These are phyloP conservation scores for Lichtheimia ornata DNA, from an alignment of 371 early-diverging fungal species.

Conservation along the genomic window DNA sequence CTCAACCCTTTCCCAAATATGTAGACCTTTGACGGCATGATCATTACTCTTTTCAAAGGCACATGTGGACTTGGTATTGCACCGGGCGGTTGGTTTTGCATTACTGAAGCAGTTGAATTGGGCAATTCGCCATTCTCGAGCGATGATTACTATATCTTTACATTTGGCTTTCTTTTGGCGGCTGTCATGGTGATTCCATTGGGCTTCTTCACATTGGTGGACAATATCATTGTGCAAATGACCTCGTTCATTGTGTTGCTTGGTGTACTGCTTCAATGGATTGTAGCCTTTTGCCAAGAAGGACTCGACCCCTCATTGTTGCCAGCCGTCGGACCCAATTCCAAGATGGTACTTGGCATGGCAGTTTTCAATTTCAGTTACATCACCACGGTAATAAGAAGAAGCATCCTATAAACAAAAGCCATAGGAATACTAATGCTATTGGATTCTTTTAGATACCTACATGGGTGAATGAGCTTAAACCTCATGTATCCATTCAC, in stretches of 20 bases:
- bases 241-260: conserved; percentile 50
- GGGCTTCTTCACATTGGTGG: conserved; percentile 57
- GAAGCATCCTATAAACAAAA: neutral
- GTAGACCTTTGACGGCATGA: conserved; percentile 46
- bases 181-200: conserved; percentile 56
- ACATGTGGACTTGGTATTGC: conserved; percentile 40
- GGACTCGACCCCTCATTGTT: conserved; percentile 49
- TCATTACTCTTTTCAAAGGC: conserved; percentile 42
- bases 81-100: conserved; percentile 49
- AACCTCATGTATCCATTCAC: conserved; percentile 55
- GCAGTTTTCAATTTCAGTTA: conserved; percentile 66
- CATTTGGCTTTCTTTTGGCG: conserved; percentile 53
- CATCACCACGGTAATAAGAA: conserved; percentile 47
- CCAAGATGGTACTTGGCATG: conserved; percentile 56
- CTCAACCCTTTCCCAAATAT: neutral
- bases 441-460: conserved; percentile 41
- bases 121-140: conserved; percentile 49
- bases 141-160: conserved; percentile 54
- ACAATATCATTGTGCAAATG: conserved; percentile 60
- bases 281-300: conserved; percentile 52
- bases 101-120: conserved; percentile 7
- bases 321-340: conserved; percentile 48
- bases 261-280: conserved; percentile 55
- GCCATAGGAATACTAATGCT: neutral
- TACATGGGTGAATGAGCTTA: conserved; percentile 61